Evolutionary conservation across 495 filamentous ascomycete species (phyloP).

Genomic region (Penicillium paxilli): DNA sequence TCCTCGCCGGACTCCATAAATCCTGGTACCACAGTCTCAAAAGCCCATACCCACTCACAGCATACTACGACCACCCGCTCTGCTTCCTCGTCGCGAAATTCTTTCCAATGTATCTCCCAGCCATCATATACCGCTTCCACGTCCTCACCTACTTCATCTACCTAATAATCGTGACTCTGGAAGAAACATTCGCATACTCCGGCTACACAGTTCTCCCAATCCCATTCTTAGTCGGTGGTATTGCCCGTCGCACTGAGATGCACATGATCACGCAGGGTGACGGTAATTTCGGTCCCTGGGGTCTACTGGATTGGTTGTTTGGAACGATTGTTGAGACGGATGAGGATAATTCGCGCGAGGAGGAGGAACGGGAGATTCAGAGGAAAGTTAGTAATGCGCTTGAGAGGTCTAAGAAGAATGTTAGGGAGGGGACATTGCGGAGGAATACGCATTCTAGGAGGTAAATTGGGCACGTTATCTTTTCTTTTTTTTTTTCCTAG

Average conservation of each 20-base stretch:
- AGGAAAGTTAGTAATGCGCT: constrained; percentile 25
- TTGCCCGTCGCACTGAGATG: constrained; percentile 66
- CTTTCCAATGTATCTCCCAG: constrained; percentile 73
- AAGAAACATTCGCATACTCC: constrained; percentile 74
- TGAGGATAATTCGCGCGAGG: constrained; percentile 24
- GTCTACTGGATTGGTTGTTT: constrained; percentile 73
- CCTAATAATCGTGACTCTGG: constrained; percentile 64
- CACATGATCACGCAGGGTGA: constrained; percentile 60
- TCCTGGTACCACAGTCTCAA: constrained; percentile 64
- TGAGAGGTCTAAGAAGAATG: constrained; percentile 27
- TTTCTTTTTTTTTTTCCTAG: too few relatives aligned
- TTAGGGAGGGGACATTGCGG: constrained; percentile 17
- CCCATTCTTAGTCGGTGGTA: constrained; percentile 70
- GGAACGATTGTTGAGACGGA: constrained; percentile 66
- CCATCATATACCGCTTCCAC: constrained; percentile 65
- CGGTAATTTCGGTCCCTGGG: too few relatives aligned
- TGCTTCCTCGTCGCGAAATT: constrained; percentile 67
- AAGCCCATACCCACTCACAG: constrained; percentile 65
- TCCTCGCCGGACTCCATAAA: constrained; percentile 51
- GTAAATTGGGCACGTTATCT: too few relatives aligned
- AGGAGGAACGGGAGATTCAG: constrained; percentile 23
- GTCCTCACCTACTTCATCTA: constrained; percentile 78
- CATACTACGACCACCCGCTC: constrained; percentile 81
- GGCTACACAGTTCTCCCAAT: constrained; percentile 76
- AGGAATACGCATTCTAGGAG: too few relatives aligned